Conservation (phyloP, 2,329 filamentous ascomycete species). For the Cytospora piceicola region DNA sequence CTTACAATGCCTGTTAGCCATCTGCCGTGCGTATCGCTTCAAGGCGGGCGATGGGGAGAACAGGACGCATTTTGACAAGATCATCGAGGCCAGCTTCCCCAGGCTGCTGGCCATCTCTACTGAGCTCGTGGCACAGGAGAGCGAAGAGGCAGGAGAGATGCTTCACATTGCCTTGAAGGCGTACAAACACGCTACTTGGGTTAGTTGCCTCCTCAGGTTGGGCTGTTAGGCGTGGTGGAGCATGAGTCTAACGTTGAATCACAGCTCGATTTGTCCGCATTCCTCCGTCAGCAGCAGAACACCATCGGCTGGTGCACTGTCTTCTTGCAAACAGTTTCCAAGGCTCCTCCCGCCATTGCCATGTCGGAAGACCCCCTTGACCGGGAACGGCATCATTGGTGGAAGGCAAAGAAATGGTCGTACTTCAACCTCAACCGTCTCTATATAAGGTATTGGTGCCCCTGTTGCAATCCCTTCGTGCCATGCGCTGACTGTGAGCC, state of each 20-base stretch:
- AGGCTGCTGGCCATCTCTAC: slow-evolving; percentile 85
- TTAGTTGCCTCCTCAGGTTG: slow-evolving; percentile 50
- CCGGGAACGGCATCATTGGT: slow-evolving; percentile 94
- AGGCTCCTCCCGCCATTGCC: slow-evolving; percentile 76
- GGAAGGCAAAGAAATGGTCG: slow-evolving; percentile 99
- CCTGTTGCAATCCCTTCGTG: background rate
- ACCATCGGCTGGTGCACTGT: slow-evolving; percentile 97
- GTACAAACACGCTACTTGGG: slow-evolving; percentile 98
- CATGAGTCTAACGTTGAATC: slow-evolving; percentile 24
- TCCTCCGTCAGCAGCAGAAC: slow-evolving; percentile 76
- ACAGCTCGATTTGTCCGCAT: slow-evolving; percentile 82
- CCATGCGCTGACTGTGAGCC: slow-evolving; percentile 10
- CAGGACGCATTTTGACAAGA: slow-evolving; percentile 88
- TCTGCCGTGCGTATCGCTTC: slow-evolving; percentile 95
- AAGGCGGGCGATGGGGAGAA: slow-evolving; percentile 77
- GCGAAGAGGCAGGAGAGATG: slow-evolving; percentile 95
- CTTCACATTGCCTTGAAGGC: slow-evolving; percentile 92
- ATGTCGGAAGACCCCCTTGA: slow-evolving; percentile 81
- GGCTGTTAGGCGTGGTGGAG: background rate
- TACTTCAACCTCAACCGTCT: slow-evolving; percentile 97
- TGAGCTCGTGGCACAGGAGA: slow-evolving; percentile 86
- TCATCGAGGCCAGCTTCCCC: slow-evolving; percentile 89
- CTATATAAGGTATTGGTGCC: slow-evolving; percentile 73
- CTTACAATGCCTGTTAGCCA: slow-evolving; percentile 88
- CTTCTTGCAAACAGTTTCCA: slow-evolving; percentile 88